These are phyloP conservation scores for Pythium chondricola DNA, from an alignment of 352 stramenopile species.

Conservation along the genomic window DNA sequence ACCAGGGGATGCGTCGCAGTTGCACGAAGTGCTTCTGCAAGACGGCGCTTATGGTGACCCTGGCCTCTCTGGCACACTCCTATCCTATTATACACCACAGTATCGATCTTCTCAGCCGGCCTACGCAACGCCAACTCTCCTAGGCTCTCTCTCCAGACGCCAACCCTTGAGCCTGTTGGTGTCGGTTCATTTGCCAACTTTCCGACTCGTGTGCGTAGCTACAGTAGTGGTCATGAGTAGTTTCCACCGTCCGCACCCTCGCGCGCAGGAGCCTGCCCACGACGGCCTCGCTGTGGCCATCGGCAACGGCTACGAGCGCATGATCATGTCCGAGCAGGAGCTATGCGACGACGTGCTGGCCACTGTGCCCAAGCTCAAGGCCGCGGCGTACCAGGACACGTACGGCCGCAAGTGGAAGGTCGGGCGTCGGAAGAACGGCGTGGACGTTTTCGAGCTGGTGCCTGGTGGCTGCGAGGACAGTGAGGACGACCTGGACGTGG, in stretches of 20 bases:
- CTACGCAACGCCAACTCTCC: no score
- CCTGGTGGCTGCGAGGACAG: conserved; percentile 16
- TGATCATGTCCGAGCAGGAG: conserved; percentile 41
- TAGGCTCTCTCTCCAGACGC: no score
- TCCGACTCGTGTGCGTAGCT: no score
- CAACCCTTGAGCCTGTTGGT: no score
- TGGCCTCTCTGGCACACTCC: no score
- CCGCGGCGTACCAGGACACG: conserved; percentile 26
- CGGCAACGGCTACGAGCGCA: conserved; percentile 14
- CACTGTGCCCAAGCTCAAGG: conserved; percentile 49
- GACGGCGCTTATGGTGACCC: no score
- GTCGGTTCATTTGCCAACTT: no score
- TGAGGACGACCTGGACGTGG: conserved; percentile 40
- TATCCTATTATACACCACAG: no score
- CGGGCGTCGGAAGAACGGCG: conserved; percentile 23
- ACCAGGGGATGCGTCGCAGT: no score
- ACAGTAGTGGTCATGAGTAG: no score
- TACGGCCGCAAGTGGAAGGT: conserved; percentile 34
- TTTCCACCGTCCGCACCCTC: background rate
- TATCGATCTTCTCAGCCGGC: no score
- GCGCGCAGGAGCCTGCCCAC: background rate
- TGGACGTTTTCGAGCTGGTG: conserved; percentile 41
- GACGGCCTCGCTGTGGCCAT: conserved; percentile 10
- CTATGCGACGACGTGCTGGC: conserved; percentile 53
- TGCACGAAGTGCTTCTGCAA: no score